Conservation (phyloP, 2,329 filamentous ascomycete genomes). For the Allantophomopsis lycopodina region DNA sequence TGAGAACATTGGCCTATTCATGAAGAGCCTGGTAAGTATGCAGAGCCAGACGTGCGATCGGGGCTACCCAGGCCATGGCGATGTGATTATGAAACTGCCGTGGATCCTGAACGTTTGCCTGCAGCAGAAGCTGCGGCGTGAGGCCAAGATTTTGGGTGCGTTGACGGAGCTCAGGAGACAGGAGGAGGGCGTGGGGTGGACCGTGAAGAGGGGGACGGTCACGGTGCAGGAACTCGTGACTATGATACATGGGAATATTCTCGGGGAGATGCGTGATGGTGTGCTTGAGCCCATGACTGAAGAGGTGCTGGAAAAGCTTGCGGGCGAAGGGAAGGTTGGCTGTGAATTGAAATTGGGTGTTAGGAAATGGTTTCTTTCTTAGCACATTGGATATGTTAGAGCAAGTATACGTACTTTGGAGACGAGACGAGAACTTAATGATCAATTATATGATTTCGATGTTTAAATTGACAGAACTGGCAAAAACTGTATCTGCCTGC, state of each 20-base stretch:
- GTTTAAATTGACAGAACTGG: no score
- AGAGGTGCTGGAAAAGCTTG: slow-evolving; percentile 66
- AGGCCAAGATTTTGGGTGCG: slow-evolving; percentile 32
- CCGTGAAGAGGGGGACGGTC: slow-evolving; percentile 31
- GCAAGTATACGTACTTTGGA: no score
- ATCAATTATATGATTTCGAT: no score
- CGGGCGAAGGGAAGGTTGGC: slow-evolving; percentile 51
- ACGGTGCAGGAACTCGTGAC: slow-evolving; percentile 61
- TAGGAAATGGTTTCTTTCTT: slow-evolving; percentile 1
- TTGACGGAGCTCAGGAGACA: slow-evolving; percentile 60
- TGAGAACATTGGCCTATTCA: slow-evolving; percentile 55
- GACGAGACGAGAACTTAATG: no score
- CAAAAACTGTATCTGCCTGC: no score
- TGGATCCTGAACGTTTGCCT: slow-evolving; percentile 20
- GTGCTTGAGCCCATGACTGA: slow-evolving; percentile 58
- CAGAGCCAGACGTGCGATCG: slow-evolving; percentile 42
- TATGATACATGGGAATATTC: slow-evolving; percentile 65
- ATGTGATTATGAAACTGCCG: slow-evolving; percentile 57
- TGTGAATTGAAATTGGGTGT: slow-evolving; percentile 1
- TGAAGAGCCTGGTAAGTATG: slow-evolving; percentile 56
- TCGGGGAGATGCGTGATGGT: slow-evolving; percentile 55
- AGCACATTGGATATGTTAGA: no score
- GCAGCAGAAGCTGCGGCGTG: no score
- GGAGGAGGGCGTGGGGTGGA: slow-evolving; percentile 60
- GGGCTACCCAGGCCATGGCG: slow-evolving; percentile 77